Percentiles rank a stretch among this genome's conserved stretches.
Conservation (phyloP, 345 rosid genomes). For the Brassica cretica region DNA sequence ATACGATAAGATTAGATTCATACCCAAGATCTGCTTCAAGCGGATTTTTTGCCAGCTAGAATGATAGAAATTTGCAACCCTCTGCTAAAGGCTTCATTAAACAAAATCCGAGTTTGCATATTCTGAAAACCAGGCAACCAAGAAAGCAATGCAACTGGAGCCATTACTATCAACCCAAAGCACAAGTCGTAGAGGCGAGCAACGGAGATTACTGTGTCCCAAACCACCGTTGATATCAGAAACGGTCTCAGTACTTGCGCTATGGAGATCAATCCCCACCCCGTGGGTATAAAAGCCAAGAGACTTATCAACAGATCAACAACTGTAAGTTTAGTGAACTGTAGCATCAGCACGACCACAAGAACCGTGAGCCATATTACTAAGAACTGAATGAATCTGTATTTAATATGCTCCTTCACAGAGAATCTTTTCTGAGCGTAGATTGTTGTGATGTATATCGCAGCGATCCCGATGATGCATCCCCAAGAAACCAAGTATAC, state of each 20-base stretch:
- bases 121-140: conserved; percentile 96
- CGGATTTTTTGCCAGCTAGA: conserved; percentile 71
- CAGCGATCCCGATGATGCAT: conserved; percentile 56
- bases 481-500: conserved; percentile 87
- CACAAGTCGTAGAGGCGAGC: conserved; percentile 78
- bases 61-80: conserved; percentile 86
- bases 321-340: conserved; percentile 62
- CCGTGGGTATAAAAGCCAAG: conserved; percentile 88
- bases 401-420: conserved; percentile 78
- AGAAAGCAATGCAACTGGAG: conserved; percentile 81
- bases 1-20: not conserved
- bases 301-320: conserved; percentile 72
- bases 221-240: conserved; percentile 58
- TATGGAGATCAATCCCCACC: conserved; percentile 77
- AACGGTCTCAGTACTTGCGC: conserved; percentile 82
- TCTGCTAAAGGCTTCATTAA: conserved; percentile 90
- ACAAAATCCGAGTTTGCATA: conserved; percentile 86
- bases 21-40: conserved; percentile 34
- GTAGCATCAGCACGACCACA: conserved; percentile 59
- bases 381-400: conserved; percentile 84
- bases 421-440: conserved; percentile 73
- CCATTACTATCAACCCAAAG: conserved; percentile 80
- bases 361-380: conserved; percentile 58
- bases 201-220: conserved; percentile 73
- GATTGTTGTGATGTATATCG: conserved; percentile 54